phyloP scores from a whole-genome alignment of 305 asterid genomes.

The Rubia peregrina region DNA sequence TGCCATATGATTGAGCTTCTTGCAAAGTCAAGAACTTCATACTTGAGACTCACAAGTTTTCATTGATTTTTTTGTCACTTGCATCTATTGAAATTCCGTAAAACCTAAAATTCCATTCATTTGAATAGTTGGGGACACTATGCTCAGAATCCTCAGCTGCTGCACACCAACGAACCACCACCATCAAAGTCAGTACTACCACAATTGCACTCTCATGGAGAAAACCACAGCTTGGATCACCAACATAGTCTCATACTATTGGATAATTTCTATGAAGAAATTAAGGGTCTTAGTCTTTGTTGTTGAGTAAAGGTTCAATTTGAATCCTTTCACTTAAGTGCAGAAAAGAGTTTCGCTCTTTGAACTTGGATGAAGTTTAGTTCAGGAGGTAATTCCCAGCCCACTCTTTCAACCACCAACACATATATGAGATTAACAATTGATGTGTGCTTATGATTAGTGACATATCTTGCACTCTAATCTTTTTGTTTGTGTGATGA shows the following conservation, averaged over 20 bases:
- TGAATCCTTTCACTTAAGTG: neutral
- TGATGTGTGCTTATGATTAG: constrained; percentile 18
- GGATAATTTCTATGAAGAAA: no score
- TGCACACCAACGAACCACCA: no score
- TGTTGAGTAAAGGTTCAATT: neutral
- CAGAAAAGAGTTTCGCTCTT: neutral
- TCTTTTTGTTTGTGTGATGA: neutral
- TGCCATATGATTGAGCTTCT: no score
- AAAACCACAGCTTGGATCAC: no score
- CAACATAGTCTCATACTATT: neutral
- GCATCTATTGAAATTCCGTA: neutral
- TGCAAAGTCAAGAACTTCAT: no score
- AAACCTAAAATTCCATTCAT: no score
- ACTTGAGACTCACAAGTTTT: neutral
- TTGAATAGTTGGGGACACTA: no score
- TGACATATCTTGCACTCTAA: constrained; percentile 17
- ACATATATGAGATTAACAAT: constrained; percentile 19
- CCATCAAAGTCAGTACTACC: no score
- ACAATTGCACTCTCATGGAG: no score
- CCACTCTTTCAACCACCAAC: constrained; percentile 13
- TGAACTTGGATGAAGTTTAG: neutral
- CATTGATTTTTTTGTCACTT: neutral
- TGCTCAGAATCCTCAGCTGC: no score
- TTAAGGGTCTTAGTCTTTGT: neutral
- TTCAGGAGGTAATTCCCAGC: neutral